A percentile compares a stretch with the other conserved stretches of the same genome.
Evolutionary conservation across 2,329 filamentous ascomycete genomes (phyloP).

Genomic region (Rutstroemia sp.): DNA sequence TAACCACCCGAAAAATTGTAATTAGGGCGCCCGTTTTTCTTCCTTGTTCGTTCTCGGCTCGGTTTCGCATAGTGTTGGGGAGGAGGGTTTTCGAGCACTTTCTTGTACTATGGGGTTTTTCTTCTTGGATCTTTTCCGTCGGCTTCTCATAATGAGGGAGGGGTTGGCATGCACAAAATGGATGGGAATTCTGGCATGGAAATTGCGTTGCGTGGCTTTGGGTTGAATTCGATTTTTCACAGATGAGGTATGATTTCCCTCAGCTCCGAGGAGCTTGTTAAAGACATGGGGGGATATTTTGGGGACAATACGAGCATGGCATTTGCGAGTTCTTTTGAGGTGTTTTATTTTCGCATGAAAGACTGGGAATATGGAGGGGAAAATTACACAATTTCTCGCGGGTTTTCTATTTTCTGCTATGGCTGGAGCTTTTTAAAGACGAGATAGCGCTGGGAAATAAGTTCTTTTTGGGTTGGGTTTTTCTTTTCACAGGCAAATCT

Average conservation of each 20-base stretch:
- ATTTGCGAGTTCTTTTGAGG: background rate
- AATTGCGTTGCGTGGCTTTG: slow-evolving; percentile 10
- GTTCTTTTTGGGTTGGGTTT: background rate
- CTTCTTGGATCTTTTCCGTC: slow-evolving; percentile 19
- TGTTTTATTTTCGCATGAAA: slow-evolving; percentile 5
- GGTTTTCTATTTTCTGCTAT: background rate
- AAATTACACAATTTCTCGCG: background rate
- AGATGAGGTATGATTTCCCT: background rate
- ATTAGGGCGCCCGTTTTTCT: slow-evolving; percentile 29
- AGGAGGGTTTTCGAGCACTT: slow-evolving; percentile 17
- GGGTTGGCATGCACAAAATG: slow-evolving; percentile 27
- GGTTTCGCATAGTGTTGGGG: slow-evolving; percentile 16
- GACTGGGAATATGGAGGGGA: background rate
- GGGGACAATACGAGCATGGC: slow-evolving; percentile 1
- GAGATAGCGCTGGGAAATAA: background rate
- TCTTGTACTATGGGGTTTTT: slow-evolving; percentile 29
- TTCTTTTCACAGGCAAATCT: background rate
- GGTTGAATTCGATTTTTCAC: slow-evolving; percentile 8
- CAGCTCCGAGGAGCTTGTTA: background rate
- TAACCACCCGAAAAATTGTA: slow-evolving; percentile 30
- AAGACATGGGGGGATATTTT: background rate
- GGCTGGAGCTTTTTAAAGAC: background rate
- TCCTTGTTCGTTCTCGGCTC: slow-evolving; percentile 17
- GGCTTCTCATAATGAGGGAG: slow-evolving; percentile 18
- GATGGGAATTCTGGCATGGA: slow-evolving; percentile 17